Percentiles rank a stretch among this genome's conserved stretches.
Conservation (phyloP, 495 filamentous ascomycete genomes). For the Trichoderma gamsii region DNA sequence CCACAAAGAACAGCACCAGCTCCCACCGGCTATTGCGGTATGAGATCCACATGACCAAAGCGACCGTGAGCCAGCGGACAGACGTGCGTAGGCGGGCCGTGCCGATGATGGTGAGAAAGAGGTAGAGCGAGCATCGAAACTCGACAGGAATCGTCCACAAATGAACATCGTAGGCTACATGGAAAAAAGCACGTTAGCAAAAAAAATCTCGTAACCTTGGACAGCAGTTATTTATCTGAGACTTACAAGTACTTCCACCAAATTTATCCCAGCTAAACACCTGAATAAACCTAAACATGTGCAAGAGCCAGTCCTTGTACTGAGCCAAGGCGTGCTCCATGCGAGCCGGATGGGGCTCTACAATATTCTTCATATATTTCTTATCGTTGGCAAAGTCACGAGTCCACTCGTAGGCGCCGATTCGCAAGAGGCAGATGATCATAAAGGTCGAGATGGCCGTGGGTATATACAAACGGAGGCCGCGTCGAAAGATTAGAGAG, state of each 20-base stretch:
- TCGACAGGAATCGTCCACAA: conserved; percentile 72
- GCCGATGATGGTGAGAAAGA: conserved; percentile 56
- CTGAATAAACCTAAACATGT: conserved; percentile 35
- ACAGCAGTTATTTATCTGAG: too few species aligned
- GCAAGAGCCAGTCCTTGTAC: conserved; percentile 28
- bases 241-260: conserved; percentile 33
- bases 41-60: conserved; percentile 26
- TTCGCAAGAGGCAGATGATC: conserved; percentile 50
- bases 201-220: too few species aligned
- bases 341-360: conserved; percentile 34
- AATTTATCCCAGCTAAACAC: conserved; percentile 36
- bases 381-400: conserved; percentile 33
- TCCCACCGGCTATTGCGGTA: conserved; percentile 36
- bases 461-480: conserved; percentile 61
- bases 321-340: conserved; percentile 24
- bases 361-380: conserved; percentile 33
- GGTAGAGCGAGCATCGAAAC: conserved; percentile 57
- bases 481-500: conserved; percentile 62
- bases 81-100: conserved; percentile 27
- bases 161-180: conserved; percentile 53
- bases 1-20: conserved; percentile 36
- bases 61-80: conserved; percentile 25
- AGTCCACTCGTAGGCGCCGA: conserved; percentile 45
- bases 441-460: conserved; percentile 52
- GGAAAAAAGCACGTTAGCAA: conserved; percentile 39